A percentile compares a stretch with the other conserved stretches of the same genome.
Evolutionary conservation across 306 rosid species (phyloP).

Genomic region (Malus sylvestris): DNA sequence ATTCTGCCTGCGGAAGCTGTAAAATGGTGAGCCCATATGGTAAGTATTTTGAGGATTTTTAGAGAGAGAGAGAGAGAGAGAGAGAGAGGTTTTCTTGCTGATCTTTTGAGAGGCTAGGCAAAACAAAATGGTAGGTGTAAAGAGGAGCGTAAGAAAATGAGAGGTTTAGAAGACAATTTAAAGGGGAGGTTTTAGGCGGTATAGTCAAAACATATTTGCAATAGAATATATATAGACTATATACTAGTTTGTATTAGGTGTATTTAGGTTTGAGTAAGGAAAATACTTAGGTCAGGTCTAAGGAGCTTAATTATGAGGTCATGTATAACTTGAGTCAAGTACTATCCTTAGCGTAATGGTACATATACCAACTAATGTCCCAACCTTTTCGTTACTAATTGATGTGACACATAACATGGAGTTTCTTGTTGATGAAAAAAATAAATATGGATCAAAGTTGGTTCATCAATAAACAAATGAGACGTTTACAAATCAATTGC

Average conservation of each 20-base stretch:
- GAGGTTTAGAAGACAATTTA: conserved; percentile 38
- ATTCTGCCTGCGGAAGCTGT: conserved; percentile 34
- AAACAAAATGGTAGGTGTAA: conserved; percentile 34
- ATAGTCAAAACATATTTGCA: conserved; percentile 17
- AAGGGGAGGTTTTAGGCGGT: conserved; percentile 41
- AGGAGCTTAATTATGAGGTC: not conserved
- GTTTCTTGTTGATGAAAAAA: no score
- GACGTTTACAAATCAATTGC: not conserved
- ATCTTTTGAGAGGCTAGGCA: conserved; percentile 24
- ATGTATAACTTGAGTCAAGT: not conserved
- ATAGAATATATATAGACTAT: conserved; percentile 18
- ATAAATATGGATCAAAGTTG: not conserved
- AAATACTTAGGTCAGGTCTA: not conserved
- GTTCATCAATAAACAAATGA: not conserved
- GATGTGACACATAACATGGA: not conserved
- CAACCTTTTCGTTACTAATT: no score
- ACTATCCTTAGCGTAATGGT: not conserved
- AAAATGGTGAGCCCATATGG: conserved; percentile 44
- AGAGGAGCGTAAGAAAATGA: conserved; percentile 18
- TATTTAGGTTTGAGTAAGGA: not conserved
- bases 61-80: conserved; percentile 10
- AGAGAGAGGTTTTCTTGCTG: conserved; percentile 2
- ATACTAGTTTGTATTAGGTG: conserved; percentile 12
- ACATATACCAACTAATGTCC: not conserved
- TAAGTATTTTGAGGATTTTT: not conserved